A percentile compares a stretch with the other conserved stretches of the same genome.
Evolutionary conservation across 176 grass and related monocot genomes (phyloP).

Genomic region (Coix lacrymajobi): DNA sequence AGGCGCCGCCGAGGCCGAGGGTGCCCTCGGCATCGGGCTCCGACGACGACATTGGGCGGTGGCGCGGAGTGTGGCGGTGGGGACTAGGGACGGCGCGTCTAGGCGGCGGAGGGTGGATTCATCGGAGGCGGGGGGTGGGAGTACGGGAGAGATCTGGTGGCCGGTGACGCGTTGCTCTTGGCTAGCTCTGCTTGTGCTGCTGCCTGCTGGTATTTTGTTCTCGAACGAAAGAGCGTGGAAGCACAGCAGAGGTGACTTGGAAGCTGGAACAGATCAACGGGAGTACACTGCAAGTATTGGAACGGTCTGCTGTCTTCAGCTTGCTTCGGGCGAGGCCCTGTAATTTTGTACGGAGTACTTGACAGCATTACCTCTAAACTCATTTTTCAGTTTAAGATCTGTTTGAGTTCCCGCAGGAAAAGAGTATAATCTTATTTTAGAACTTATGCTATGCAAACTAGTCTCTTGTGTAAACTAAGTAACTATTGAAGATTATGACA

Average conservation of each 20-base stretch:
- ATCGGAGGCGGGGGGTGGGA: slow-evolving; percentile 7
- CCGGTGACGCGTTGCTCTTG: slow-evolving; percentile 8
- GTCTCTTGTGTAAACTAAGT: too few species aligned
- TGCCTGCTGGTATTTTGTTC: background rate
- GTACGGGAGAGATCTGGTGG: slow-evolving; percentile 30
- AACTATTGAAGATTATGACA: too few species aligned
- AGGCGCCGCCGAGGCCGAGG: slow-evolving; percentile 41
- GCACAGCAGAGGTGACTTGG: background rate
- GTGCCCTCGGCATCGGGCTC: slow-evolving; percentile 9
- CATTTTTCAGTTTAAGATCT: background rate
- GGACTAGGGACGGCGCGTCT: background rate
- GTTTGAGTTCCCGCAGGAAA: too few species aligned
- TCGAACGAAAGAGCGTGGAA: slow-evolving; percentile 22
- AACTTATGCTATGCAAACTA: too few species aligned
- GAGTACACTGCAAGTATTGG: background rate
- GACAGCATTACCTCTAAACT: background rate
- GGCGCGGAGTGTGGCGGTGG: background rate
- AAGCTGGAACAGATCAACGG: slow-evolving; percentile 18
- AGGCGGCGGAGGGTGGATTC: slow-evolving; percentile 2
- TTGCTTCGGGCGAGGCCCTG: background rate
- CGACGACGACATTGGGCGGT: slow-evolving; percentile 33
- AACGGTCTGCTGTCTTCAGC: background rate
- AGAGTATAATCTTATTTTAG: too few species aligned
- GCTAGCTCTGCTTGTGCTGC: background rate
- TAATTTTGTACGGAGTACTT: too few species aligned